phyloP scores from a whole-genome alignment of 306 rosid species.

The Psophocarpus tetragonolobus region DNA sequence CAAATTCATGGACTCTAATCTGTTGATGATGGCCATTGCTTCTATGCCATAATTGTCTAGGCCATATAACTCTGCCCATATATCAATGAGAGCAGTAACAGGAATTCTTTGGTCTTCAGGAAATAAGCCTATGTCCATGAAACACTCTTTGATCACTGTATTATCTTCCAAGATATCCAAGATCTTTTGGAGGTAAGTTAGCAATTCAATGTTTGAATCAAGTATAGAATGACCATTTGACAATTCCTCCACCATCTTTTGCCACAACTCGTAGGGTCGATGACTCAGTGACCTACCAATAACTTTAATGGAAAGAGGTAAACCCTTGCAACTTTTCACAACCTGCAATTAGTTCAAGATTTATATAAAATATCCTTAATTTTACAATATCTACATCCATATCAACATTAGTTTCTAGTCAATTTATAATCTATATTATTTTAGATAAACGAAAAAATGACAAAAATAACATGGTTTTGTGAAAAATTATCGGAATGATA shows the following conservation, averaged over 20 bases:
- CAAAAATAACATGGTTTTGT: no score
- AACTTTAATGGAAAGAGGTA: slow-evolving; percentile 53
- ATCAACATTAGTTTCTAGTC: no score
- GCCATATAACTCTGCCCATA: slow-evolving; percentile 55
- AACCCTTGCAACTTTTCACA: slow-evolving; percentile 52
- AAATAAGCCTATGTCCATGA: slow-evolving; percentile 68
- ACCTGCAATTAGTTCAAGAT: slow-evolving; percentile 43
- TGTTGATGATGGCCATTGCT: slow-evolving; percentile 36
- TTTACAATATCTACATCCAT: no score
- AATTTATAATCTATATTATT: no score
- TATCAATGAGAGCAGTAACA: slow-evolving; percentile 52
- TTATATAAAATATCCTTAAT: background rate
- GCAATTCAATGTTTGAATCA: slow-evolving; percentile 43
- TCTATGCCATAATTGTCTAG: slow-evolving; percentile 41
- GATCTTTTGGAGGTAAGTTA: slow-evolving; percentile 44
- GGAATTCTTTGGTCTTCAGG: slow-evolving; percentile 62
- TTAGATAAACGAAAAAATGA: no score
- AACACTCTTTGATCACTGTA: slow-evolving; percentile 52
- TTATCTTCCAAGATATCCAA: slow-evolving; percentile 48
- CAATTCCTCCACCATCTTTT: slow-evolving; percentile 30
- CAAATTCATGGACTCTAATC: slow-evolving; percentile 47
- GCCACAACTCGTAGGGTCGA: slow-evolving; percentile 41
- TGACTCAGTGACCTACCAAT: slow-evolving; percentile 46
- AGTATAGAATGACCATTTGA: slow-evolving; percentile 46
- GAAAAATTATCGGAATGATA: no score